phyloP scores from a whole-genome alignment of 1,284 basidiomycete genomes.

The Fereydounia khargensis region DNA sequence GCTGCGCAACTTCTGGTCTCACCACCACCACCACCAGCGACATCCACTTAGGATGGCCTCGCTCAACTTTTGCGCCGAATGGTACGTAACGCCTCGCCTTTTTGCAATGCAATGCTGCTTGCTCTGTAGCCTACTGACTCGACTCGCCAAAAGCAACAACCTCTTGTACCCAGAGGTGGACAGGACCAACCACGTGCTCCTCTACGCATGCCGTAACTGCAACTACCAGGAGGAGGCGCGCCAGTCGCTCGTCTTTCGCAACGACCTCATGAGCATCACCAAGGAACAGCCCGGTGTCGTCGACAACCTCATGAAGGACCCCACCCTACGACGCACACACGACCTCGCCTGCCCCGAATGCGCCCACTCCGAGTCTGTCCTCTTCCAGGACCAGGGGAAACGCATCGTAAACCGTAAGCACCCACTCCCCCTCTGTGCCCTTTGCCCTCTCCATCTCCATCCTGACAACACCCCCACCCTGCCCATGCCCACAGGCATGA shows the following conservation, averaged over 20 bases:
- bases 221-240: constrained; percentile 79
- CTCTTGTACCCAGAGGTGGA: constrained; percentile 82
- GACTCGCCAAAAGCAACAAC: constrained; percentile 67
- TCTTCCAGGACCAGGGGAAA: constrained; percentile 56
- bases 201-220: constrained; percentile 92
- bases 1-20: too few relatives aligned
- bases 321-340: constrained; percentile 66
- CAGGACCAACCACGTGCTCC: constrained; percentile 77
- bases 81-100: constrained; percentile 11
- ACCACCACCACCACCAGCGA: too few relatives aligned
- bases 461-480: neutral
- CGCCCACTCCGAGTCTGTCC: constrained; percentile 36
- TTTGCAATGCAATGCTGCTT: constrained; percentile 11
- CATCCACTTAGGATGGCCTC: constrained; percentile 45
- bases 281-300: constrained; percentile 91
- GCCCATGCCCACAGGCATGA: constrained; percentile 27
- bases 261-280: constrained; percentile 88
- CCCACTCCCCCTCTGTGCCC: neutral
- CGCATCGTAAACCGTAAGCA: constrained; percentile 42
- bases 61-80: constrained; percentile 53
- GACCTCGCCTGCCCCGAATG: constrained; percentile 51
- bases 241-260: constrained; percentile 85
- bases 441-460: neutral
- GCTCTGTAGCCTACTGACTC: constrained; percentile 3
- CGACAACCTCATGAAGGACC: constrained; percentile 82